Percentiles rank a stretch among this genome's conserved stretches.
Evolutionary conservation across 2,329 filamentous ascomycete genomes (phyloP).

Genomic region (Tolypocladium tropicale): DNA sequence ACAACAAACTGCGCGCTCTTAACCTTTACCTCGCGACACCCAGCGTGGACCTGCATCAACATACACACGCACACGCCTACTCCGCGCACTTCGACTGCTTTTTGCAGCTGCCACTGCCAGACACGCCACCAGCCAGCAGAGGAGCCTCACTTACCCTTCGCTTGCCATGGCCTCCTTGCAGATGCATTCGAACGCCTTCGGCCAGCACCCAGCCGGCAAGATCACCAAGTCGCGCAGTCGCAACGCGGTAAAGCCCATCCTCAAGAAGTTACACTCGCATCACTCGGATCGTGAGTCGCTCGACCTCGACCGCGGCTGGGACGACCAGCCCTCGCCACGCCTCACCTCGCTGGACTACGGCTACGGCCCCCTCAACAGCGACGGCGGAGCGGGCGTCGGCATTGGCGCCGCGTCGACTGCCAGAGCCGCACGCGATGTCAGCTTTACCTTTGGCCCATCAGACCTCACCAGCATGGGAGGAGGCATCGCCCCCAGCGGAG

Average conservation of each 20-base stretch:
- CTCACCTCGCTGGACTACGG: conserved; percentile 5
- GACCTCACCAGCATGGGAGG: conserved; percentile 16
- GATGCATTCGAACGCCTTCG: conserved; percentile 7
- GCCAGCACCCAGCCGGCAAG: conserved; percentile 12
- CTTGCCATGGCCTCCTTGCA: conserved; percentile 20
- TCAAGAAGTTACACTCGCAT: conserved; percentile 42
- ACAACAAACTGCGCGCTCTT: neutral
- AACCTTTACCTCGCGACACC: neutral
- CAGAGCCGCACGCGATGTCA: conserved; percentile 28
- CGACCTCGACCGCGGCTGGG: conserved; percentile 50
- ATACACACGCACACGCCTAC: neutral
- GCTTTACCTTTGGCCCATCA: conserved; percentile 31
- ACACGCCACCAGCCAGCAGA: neutral
- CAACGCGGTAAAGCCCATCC: conserved; percentile 47
- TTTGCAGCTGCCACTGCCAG: neutral
- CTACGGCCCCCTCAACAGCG: conserved; percentile 16
- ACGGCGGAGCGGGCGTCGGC: conserved; percentile 10
- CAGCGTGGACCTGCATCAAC: neutral
- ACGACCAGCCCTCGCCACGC: conserved; percentile 32
- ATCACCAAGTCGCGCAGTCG: conserved; percentile 35
- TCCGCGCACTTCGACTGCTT: neutral
- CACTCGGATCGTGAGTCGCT: conserved; percentile 53
- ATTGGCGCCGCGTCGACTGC: conserved; percentile 1
- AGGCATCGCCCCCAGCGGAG: neutral
- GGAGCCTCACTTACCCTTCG: neutral